Base-by-base conservation (phyloP, 2,329 filamentous ascomycete species). In the Chrysoporthe cubensis region DNA sequence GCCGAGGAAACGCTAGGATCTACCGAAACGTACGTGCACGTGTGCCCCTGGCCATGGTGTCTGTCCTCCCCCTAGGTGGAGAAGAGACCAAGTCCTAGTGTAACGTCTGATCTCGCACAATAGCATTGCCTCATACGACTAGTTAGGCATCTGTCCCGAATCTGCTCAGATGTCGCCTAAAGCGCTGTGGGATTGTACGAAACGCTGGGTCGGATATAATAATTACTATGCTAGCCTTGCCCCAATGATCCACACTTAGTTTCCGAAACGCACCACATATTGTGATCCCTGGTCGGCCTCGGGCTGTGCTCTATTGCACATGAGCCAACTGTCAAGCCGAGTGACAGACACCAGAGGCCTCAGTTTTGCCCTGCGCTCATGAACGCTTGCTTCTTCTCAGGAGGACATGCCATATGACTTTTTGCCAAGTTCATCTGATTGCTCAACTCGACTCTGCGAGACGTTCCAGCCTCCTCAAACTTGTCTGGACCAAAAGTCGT, bases 391-490 rank as follows among this genome's bases (percentile, higher is more conserved):
- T 42, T n/a, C 21, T 48, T 21, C 3, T 21, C 40, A 44, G 8
- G 18, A n/a, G 42, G 43, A 14, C 42, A 6, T 46, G 32, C 54
- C 6, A 26, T 37, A 34, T 34, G 21, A 46, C 64, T 3, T 42
- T 43, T 7, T 59, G 54, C 67, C 44, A 54, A 64, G 59, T 66
- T 66, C 67, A 50, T 69, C 67, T 56, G 64, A 69, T 54, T 34
- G 21, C 42, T 56, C 60, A 50, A 60, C 44, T 56, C 52, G 56
- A 37, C 26, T 54, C 59, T 21, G 43, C 58, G 64, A 60, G 46
- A 69, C 67, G 67, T 66, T 64, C 64, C 67, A 66, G 46, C 43
- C 21, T 44, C 64, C 34, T 63, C 59, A 62, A 63, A 62, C 60
- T 63, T 62, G 67, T 69, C 62, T 66, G 67, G 60, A 60, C 40